Evolutionary conservation across 1,284 basidiomycete genomes (phyloP).

Genomic region (Ganoderma resinaceum): DNA sequence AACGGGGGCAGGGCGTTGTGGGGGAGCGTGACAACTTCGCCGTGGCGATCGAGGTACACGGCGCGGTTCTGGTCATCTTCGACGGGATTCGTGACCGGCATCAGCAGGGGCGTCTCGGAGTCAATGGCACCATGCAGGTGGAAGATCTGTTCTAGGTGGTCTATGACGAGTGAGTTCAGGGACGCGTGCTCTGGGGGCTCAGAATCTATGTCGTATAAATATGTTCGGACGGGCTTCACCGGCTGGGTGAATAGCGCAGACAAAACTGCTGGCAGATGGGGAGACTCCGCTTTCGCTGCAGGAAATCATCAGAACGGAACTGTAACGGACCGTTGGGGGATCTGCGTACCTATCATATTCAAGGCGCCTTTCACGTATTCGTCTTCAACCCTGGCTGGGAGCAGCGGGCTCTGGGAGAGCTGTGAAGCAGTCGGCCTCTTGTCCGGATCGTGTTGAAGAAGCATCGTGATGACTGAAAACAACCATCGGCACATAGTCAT

Average conservation of each 20-base stretch:
- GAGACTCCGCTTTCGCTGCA: conserved; percentile 75
- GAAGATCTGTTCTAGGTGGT: conserved; percentile 81
- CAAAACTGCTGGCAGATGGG: conserved; percentile 75
- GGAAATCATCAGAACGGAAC: background rate
- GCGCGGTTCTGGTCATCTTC: conserved; percentile 70
- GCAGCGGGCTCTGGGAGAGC: conserved; percentile 80
- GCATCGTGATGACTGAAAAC: conserved; percentile 73
- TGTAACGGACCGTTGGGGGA: conserved; percentile 15
- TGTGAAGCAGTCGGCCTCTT: conserved; percentile 86
- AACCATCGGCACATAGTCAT: background rate
- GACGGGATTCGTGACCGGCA: conserved; percentile 69
- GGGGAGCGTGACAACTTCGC: conserved; percentile 83
- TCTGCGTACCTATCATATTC: conserved; percentile 71
- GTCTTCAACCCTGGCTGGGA: conserved; percentile 81
- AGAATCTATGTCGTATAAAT: conserved; percentile 81
- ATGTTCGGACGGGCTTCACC: conserved; percentile 71
- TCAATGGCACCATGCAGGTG: conserved; percentile 91
- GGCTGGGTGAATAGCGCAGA: conserved; percentile 76
- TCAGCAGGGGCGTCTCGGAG: conserved; percentile 82
- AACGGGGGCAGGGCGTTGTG: conserved; percentile 84
- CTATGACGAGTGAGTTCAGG: conserved; percentile 80
- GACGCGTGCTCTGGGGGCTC: conserved; percentile 77
- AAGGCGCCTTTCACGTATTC: conserved; percentile 87
- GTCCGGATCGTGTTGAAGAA: conserved; percentile 87
- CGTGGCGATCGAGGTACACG: conserved; percentile 82